phyloP scores from a whole-genome alignment of 2,329 filamentous ascomycete genomes.

The Colletotrichum magnum region DNA sequence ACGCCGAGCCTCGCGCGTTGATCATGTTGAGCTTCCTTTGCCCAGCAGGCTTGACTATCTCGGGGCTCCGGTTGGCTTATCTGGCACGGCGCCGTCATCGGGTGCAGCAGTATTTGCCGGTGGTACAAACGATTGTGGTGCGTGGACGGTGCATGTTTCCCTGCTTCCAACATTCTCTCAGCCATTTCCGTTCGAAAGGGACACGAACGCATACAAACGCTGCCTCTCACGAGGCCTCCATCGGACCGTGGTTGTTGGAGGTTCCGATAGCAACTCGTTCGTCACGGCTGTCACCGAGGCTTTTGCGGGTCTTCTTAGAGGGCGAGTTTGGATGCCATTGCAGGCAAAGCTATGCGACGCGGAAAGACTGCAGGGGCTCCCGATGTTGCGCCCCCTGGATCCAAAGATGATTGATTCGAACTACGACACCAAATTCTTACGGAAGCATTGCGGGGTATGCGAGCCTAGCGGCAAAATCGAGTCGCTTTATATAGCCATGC shows the following conservation, averaged over 20 bases:
- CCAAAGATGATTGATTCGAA: constrained; percentile 55
- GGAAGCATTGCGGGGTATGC: constrained; percentile 68
- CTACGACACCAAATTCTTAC: constrained; percentile 67
- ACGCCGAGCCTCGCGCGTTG: not conserved
- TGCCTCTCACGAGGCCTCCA: constrained; percentile 73
- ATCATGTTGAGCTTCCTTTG: constrained; percentile 10
- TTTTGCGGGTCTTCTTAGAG: constrained; percentile 64
- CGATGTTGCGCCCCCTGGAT: constrained; percentile 71
- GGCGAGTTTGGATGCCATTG: constrained; percentile 70
- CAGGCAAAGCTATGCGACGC: constrained; percentile 71
- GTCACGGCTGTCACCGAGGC: constrained; percentile 61
- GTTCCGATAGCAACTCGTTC: constrained; percentile 65
- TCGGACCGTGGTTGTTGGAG: constrained; percentile 68
- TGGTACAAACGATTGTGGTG: constrained; percentile 43
- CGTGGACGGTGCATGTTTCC: constrained; percentile 73
- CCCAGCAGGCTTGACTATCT: not conserved
- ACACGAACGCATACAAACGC: constrained; percentile 72
- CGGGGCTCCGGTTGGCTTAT: not conserved
- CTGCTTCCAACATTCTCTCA: constrained; percentile 67
- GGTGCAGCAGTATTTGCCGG: constrained; percentile 6
- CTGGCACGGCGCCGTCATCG: constrained; percentile 10
- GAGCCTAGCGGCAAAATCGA: constrained; percentile 69
- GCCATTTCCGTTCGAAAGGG: constrained; percentile 73
- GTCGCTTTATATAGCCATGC: constrained; percentile 73
- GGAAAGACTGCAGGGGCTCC: constrained; percentile 66